Evolutionary conservation across 345 rosid genomes (phyloP).

Genomic region (Eucalyptus pauciflora): DNA sequence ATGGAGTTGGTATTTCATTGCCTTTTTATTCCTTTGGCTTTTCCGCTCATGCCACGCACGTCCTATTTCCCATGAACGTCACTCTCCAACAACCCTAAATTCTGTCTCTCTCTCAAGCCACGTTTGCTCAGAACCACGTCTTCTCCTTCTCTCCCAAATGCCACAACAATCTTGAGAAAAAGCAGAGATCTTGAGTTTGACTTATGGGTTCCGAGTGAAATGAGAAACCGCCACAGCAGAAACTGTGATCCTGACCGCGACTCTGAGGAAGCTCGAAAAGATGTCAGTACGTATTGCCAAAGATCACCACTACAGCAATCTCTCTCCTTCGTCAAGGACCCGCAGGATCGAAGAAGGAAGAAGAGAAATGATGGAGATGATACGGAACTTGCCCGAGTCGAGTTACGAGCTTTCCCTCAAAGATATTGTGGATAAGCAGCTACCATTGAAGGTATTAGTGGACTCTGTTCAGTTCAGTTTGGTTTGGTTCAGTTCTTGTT

Average conservation of each 20-base stretch:
- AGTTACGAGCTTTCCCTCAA: slow-evolving; percentile 40
- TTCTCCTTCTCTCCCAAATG: neutral
- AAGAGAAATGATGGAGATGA: slow-evolving; percentile 44
- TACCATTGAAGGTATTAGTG: neutral
- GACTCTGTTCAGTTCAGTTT: neutral
- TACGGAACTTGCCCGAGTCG: slow-evolving; percentile 28
- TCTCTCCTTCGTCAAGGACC: neutral
- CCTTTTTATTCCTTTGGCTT: neutral
- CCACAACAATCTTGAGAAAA: neutral
- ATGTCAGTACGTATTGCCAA: neutral
- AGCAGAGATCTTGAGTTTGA: slow-evolving; percentile 13
- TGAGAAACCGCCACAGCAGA: neutral
- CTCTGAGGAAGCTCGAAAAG: neutral
- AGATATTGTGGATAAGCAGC: slow-evolving; percentile 33
- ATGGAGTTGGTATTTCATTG: neutral
- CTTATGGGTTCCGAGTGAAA: slow-evolving; percentile 15
- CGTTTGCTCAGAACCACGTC: neutral
- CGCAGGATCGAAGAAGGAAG: slow-evolving; percentile 29
- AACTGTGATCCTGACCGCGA: neutral
- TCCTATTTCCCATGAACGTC: neutral
- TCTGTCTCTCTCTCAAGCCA: neutral
- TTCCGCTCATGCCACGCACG: neutral
- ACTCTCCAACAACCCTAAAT: neutral
- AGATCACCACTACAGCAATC: slow-evolving; percentile 7
- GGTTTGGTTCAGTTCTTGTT: neutral